These are phyloP conservation scores for Erythrophleum fordii DNA, from an alignment of 306 rosid species.

Conservation along the genomic window DNA sequence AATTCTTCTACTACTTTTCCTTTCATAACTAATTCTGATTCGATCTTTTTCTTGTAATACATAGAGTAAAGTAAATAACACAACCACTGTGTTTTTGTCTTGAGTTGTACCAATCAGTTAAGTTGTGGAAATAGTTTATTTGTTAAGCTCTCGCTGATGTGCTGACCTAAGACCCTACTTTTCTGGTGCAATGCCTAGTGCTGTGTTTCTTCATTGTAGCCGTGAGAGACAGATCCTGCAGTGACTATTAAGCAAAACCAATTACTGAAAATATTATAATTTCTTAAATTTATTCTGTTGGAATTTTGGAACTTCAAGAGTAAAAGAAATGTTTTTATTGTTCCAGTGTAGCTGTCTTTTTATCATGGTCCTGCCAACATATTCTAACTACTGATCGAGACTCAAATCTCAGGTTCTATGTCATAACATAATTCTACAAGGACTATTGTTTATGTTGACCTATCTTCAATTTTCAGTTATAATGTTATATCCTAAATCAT, in stretches of 20 bases:
- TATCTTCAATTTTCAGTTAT: conserved; percentile 20
- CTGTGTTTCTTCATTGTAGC: conserved; percentile 6
- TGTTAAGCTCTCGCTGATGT: conserved; percentile 2
- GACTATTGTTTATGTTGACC: not conserved
- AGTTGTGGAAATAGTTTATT: not conserved
- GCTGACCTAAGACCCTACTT: not conserved
- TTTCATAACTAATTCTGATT: conserved; percentile 10
- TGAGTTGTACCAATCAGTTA: not conserved
- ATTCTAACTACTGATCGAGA: conserved; percentile 40
- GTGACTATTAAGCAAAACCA: not conserved
- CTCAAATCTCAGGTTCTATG: conserved; percentile 54
- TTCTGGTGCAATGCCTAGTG: not conserved
- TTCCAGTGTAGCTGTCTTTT: conserved; percentile 79
- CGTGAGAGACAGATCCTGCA: not conserved
- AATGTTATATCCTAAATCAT: conserved; percentile 25
- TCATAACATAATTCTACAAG: not conserved
- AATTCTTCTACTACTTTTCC: not conserved
- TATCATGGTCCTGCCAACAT: conserved; percentile 77
- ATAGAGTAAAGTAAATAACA: not conserved
- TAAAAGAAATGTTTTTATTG: conserved; percentile 14
- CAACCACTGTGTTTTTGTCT: not conserved
- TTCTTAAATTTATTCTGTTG: not conserved
- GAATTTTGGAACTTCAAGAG: not conserved
- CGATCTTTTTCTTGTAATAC: conserved; percentile 4
- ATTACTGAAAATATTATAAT: conserved; percentile 16